Percentiles rank a stretch among this genome's conserved stretches.
Conservation (phyloP, 345 rosid species). For the Angophora floribunda region DNA sequence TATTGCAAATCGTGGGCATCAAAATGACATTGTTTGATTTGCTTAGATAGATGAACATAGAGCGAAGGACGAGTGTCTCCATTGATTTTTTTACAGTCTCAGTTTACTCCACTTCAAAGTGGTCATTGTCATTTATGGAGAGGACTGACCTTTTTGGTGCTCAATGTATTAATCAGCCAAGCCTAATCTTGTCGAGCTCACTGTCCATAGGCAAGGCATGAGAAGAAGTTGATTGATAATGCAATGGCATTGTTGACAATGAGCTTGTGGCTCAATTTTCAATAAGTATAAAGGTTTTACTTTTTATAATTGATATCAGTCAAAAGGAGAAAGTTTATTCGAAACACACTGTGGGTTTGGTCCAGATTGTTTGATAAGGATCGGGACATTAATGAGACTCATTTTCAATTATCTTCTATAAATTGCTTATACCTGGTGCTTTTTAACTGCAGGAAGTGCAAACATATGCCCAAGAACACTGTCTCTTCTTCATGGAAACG, state of each 20-base stretch:
- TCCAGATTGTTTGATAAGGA: neutral
- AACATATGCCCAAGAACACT: constrained; percentile 68
- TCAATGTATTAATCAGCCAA: neutral
- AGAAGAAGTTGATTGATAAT: too few species aligned
- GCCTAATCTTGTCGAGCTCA: neutral
- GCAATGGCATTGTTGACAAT: neutral
- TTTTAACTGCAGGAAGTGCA: constrained; percentile 58
- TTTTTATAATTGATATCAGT: neutral
- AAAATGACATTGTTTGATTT: neutral
- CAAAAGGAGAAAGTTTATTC: neutral
- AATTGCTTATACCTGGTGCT: neutral
- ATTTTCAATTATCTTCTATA: neutral
- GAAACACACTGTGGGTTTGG: neutral
- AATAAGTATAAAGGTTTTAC: neutral
- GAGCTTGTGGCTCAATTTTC: neutral
- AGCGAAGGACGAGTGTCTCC: neutral
- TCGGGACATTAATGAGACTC: neutral
- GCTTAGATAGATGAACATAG: neutral
- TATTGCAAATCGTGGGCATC: neutral
- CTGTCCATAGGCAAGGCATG: neutral
- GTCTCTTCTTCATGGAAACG: constrained; percentile 90
- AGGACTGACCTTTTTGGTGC: neutral
- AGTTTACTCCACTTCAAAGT: neutral
- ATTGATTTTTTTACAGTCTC: neutral
- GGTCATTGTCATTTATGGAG: neutral